Conservation (phyloP, 495 filamentous ascomycete species). For the Aspergillus mulundensis region DNA sequence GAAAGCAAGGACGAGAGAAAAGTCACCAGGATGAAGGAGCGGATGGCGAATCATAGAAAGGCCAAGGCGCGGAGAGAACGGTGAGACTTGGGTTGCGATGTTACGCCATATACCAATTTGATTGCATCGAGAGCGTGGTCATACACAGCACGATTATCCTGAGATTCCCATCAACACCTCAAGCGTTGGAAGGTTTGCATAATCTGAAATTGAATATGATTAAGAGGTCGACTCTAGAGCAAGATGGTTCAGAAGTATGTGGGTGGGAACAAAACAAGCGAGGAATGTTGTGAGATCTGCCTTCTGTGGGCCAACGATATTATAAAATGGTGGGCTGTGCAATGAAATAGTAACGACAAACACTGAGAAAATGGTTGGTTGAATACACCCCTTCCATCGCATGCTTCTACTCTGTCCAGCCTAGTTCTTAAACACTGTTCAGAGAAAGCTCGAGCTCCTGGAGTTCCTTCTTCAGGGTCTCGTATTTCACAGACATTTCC, state of each 20-base stretch:
- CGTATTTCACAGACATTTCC: conserved; percentile 88
- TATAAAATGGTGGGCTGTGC: conserved; percentile 24
- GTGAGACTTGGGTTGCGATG: conserved; percentile 15
- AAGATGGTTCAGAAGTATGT: conserved; percentile 13
- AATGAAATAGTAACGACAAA: conserved; percentile 25
- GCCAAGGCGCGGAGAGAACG: conserved; percentile 41
- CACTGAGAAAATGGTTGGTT: conserved; percentile 28
- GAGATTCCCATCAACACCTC: conserved; percentile 9
- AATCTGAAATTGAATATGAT: background rate
- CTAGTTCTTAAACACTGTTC: conserved; percentile 70
- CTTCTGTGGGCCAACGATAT: conserved; percentile 23
- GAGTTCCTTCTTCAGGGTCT: conserved; percentile 80
- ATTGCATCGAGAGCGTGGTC: background rate
- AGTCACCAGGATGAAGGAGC: conserved; percentile 61
- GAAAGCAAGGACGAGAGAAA: conserved; percentile 80
- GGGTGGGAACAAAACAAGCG: conserved; percentile 13
- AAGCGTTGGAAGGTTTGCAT: conserved; percentile 11
- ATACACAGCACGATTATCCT: conserved; percentile 3
- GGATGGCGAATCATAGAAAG: conserved; percentile 51
- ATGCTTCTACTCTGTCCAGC: conserved; percentile 22
- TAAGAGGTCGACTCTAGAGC: conserved; percentile 11
- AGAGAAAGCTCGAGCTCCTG: conserved; percentile 85
- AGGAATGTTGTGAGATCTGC: conserved; percentile 22
- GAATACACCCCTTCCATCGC: conserved; percentile 31
- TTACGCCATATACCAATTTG: background rate